Evolutionary conservation across 2,329 filamentous ascomycete genomes (phyloP).

Genomic region (Rugonectria rugulosa): DNA sequence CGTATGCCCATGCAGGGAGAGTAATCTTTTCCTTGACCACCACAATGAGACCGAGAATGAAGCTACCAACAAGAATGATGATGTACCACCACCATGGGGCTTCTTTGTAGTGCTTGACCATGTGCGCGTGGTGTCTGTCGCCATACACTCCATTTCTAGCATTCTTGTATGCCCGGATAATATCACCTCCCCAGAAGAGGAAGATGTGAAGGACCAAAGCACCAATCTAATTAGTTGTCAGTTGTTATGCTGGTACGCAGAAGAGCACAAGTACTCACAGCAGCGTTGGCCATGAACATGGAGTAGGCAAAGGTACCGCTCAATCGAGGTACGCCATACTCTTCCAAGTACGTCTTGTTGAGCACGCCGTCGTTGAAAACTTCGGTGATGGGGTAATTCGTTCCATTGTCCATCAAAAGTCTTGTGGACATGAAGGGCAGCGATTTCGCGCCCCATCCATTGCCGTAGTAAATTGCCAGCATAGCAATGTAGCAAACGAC

Average conservation of each 20-base stretch:
- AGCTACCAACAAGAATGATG: conserved; percentile 50
- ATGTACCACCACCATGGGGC: conserved; percentile 58
- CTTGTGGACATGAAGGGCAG: conserved; percentile 64
- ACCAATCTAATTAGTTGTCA: conserved; percentile 54
- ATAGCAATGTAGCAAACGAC: conserved; percentile 58
- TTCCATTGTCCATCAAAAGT: conserved; percentile 51
- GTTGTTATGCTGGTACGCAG: rapidly evolving
- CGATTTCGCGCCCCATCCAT: conserved; percentile 54
- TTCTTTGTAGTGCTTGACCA: conserved; percentile 62
- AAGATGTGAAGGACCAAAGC: conserved; percentile 60
- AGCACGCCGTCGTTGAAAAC: conserved; percentile 53
- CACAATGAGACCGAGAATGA: conserved; percentile 56
- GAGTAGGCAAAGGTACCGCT: conserved; percentile 59
- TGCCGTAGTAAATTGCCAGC: conserved; percentile 59
- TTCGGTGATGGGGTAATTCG: conserved; percentile 47
- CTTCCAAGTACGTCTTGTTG: conserved; percentile 48
- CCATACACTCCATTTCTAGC: conserved; percentile 51
- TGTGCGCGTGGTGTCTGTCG: conserved; percentile 61
- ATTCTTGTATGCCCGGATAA: conserved; percentile 56
- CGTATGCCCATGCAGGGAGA: conserved; percentile 55
- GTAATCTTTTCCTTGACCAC: conserved; percentile 56
- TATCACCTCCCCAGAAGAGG: conserved; percentile 64
- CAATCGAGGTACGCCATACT: conserved; percentile 56
- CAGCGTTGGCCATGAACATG: conserved; percentile 65
- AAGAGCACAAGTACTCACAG: conserved; percentile 51